Percentiles rank a stretch among this genome's conserved stretches.
Conservation (phyloP, 2,329 filamentous ascomycete species). For the Aureobasidium sp. region DNA sequence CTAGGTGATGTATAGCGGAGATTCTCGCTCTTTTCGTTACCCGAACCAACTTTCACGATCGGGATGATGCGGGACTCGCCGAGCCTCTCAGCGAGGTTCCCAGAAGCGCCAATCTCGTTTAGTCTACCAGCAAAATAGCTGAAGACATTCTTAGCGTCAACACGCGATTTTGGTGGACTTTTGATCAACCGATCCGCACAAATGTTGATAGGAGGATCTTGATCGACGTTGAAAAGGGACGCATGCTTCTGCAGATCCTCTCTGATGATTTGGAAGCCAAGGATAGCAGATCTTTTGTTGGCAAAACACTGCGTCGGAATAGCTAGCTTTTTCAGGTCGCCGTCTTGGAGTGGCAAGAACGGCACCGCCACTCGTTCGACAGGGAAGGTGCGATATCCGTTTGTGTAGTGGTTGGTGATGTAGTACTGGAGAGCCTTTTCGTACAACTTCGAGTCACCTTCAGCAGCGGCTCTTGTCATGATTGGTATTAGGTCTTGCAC, state of each 20-base stretch:
- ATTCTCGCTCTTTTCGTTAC: conserved; percentile 36
- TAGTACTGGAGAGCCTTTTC: conserved; percentile 73
- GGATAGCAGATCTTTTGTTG: conserved; percentile 65
- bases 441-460: conserved; percentile 49
- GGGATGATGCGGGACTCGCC: conserved; percentile 66
- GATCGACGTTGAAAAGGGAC: conserved; percentile 75
- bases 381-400: conserved; percentile 64
- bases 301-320: conserved; percentile 73
- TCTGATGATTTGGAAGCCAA: conserved; percentile 74
- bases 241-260: conserved; percentile 74
- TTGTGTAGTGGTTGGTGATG: conserved; percentile 68
- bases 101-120: conserved; percentile 57
- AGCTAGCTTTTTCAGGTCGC: conserved; percentile 48
- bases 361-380: conserved; percentile 42
- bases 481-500: conserved; percentile 70
- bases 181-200: conserved; percentile 68
- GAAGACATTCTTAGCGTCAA: conserved; percentile 66
- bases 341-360: conserved; percentile 60
- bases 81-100: conserved; percentile 53
- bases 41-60: conserved; percentile 35
- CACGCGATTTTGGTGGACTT: conserved; percentile 60
- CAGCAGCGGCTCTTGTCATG: conserved; percentile 58
- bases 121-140: conserved; percentile 75
- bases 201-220: conserved; percentile 69
- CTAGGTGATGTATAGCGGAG: conserved; percentile 59